These are phyloP conservation scores for Tolypocladium sp. DNA, from an alignment of 2,329 filamentous ascomycete species.

Conservation along the genomic window DNA sequence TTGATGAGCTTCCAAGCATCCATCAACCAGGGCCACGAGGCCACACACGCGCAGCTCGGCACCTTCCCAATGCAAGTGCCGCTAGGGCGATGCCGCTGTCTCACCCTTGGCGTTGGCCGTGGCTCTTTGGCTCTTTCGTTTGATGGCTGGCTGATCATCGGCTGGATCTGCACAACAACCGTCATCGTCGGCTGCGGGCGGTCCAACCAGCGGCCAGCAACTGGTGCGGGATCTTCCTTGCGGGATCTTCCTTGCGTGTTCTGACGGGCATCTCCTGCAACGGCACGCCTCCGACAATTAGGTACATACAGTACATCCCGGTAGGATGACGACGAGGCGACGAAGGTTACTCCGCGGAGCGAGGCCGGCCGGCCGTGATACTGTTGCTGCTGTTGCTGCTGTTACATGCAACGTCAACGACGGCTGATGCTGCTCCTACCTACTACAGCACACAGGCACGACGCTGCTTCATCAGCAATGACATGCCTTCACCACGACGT, in stretches of 20 bases:
- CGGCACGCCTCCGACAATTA: background rate
- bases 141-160: background rate
- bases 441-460: background rate
- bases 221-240: background rate
- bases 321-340: background rate
- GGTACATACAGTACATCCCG: background rate
- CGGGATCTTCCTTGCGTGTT: background rate
- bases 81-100: constrained; percentile 1
- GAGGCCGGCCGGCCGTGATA: background rate
- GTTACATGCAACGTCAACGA: background rate
- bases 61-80: constrained; percentile 6
- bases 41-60: constrained; percentile 1
- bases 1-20: background rate
- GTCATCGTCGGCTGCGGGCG: background rate
- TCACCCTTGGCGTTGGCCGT: background rate
- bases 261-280: background rate
- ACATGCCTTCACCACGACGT: background rate
- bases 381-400: background rate
- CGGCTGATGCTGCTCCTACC: background rate
- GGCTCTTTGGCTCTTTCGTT: background rate
- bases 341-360: background rate
- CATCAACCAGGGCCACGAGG: background rate
- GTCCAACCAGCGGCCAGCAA: background rate
- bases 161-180: background rate
- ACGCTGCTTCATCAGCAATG: background rate